Percentiles rank a stretch among this genome's conserved stretches.
These are phyloP conservation scores for Albugo laibachii DNA, from an alignment of 352 stramenopile species.

Conservation along the genomic window DNA sequence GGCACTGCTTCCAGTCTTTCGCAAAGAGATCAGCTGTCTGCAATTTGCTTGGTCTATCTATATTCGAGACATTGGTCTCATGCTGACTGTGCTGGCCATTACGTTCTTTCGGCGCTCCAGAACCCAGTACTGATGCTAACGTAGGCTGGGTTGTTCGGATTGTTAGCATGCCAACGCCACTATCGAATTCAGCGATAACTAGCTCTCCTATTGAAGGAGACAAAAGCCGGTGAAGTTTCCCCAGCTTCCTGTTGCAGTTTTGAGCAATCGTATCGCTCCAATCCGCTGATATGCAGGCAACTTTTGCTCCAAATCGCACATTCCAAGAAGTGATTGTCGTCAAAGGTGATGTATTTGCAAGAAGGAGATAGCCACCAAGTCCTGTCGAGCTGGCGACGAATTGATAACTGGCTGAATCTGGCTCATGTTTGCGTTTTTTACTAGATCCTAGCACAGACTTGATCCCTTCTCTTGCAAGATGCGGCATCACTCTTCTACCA, in stretches of 20 bases:
- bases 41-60: neutral
- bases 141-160: slow-evolving; percentile 55
- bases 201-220: slow-evolving; percentile 33
- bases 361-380: slow-evolving; percentile 35
- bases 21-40: neutral
- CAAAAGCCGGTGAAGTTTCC: slow-evolving; percentile 23
- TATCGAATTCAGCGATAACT: slow-evolving; percentile 38
- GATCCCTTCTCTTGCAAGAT: slow-evolving; percentile 7
- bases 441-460: slow-evolving; percentile 6
- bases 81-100: neutral
- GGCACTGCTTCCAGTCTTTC: neutral
- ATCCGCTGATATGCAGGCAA: slow-evolving; percentile 28
- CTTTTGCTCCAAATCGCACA: slow-evolving; percentile 48
- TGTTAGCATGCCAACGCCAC: slow-evolving; percentile 35
- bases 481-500: slow-evolving; percentile 20
- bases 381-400: slow-evolving; percentile 23
- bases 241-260: slow-evolving; percentile 10
- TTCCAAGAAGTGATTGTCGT: slow-evolving; percentile 38
- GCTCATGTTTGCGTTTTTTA: slow-evolving; percentile 40
- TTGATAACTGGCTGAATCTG: neutral
- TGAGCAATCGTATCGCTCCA: slow-evolving; percentile 10
- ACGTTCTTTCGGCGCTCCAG: slow-evolving; percentile 5
- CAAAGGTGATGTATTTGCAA: slow-evolving; percentile 14
- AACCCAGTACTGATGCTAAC: slow-evolving; percentile 42
- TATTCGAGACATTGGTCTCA: neutral